phyloP scores from a whole-genome alignment of 192 early-diverging fungal species.

The Martensiomyces pterosporus region DNA sequence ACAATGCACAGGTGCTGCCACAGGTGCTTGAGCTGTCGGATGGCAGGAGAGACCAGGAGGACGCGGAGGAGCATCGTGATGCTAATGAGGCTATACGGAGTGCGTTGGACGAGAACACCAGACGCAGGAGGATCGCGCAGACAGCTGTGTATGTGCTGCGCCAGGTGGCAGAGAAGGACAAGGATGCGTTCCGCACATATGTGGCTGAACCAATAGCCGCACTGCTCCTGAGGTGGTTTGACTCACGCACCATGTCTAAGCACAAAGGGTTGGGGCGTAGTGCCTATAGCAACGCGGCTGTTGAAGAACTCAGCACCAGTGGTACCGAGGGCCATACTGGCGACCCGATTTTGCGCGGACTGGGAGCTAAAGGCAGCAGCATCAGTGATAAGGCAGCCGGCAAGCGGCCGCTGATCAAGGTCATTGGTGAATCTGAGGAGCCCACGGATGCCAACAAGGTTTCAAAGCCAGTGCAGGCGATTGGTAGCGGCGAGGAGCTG shows the following conservation, averaged over 20 bases:
- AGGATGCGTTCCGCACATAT: conserved; percentile 19
- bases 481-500: conserved; percentile 39
- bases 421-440: neutral
- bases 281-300: too few species aligned
- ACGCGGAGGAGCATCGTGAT: neutral
- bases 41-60: neutral
- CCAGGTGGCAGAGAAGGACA: conserved; percentile 11
- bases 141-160: conserved; percentile 24
- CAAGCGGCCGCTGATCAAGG: conserved; percentile 18
- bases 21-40: conserved; percentile 19
- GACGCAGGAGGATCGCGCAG: conserved; percentile 7
- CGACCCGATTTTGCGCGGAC: conserved; percentile 4
- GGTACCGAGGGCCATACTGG: too few species aligned
- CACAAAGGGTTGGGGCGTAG: too few species aligned
- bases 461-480: neutral
- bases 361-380: neutral
- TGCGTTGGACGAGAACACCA: conserved; percentile 7
- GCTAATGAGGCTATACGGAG: conserved; percentile 5
- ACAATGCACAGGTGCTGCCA: conserved; percentile 14
- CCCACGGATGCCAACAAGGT: too few species aligned
- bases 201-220: conserved; percentile 48
- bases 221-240: conserved; percentile 44
- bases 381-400: too few species aligned
- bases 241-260: neutral
- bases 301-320: too few species aligned